These are phyloP conservation scores for Sporothrix euskadiensis DNA, from an alignment of 2,329 filamentous ascomycete genomes.

Conservation along the genomic window DNA sequence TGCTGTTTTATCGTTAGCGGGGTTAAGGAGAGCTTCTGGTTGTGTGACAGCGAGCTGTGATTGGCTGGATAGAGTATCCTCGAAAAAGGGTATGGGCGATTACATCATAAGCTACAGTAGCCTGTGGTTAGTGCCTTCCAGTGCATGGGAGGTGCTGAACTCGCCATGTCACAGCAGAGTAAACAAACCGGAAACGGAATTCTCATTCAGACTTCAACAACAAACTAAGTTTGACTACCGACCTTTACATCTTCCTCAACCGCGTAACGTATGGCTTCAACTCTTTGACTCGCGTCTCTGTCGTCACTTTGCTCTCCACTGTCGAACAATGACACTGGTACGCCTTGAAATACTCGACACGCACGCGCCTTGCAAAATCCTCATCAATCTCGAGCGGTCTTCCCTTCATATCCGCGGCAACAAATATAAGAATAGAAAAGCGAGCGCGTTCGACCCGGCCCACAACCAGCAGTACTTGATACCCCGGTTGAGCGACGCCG, in stretches of 20 bases:
- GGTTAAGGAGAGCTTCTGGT: neutral
- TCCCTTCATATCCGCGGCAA: neutral
- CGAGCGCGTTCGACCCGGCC: slow-evolving; percentile 36
- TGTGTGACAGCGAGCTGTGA: neutral
- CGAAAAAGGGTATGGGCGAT: neutral
- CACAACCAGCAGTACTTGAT: slow-evolving; percentile 47
- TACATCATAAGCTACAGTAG: slow-evolving; percentile 5
- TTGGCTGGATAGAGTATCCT: neutral
- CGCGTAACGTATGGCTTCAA: neutral
- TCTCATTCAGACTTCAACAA: too few species aligned
- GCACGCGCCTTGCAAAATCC: slow-evolving; percentile 33
- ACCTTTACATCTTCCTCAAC: neutral
- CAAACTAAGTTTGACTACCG: too few species aligned
- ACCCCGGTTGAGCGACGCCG: slow-evolving; percentile 44
- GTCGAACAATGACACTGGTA: neutral
- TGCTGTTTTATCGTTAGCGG: slow-evolving; percentile 16
- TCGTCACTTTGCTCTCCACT: neutral
- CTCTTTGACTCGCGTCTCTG: neutral
- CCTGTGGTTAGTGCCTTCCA: neutral
- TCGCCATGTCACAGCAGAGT: neutral
- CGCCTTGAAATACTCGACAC: neutral
- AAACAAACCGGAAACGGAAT: neutral
- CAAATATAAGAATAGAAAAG: slow-evolving; percentile 24
- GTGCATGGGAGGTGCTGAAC: neutral
- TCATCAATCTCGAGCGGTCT: slow-evolving; percentile 34